These are phyloP conservation scores for Cutaneotrichosporon sp. DNA, from an alignment of 1,284 basidiomycete species.

Conservation along the genomic window DNA sequence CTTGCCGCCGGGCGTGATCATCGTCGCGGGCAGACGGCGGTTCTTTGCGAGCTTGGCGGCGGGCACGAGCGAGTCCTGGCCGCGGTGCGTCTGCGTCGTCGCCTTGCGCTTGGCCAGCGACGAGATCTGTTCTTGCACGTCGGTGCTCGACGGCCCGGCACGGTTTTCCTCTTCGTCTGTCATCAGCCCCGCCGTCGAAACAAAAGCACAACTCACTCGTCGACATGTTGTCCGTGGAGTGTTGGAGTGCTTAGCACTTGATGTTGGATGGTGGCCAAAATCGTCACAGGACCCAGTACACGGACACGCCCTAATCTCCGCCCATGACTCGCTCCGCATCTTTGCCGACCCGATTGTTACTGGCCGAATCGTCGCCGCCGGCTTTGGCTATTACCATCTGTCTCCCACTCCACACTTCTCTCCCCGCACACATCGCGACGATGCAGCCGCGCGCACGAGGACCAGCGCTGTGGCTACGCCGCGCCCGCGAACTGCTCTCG, in stretches of 20 bases:
- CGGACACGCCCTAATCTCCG: background rate
- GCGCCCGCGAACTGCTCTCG: slow-evolving; percentile 2
- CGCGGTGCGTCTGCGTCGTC: slow-evolving; percentile 15
- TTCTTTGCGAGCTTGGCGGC: slow-evolving; percentile 41
- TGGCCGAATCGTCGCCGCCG: too few relatives aligned
- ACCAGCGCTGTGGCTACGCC: slow-evolving; percentile 2
- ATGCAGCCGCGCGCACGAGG: background rate
- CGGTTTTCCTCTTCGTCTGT: background rate
- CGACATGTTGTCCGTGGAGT: background rate
- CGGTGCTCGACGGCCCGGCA: background rate
- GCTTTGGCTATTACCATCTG: background rate
- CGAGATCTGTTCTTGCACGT: slow-evolving; percentile 13
- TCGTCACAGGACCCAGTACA: background rate
- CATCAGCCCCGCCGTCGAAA: background rate
- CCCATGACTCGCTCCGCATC: background rate
- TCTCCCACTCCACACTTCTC: background rate
- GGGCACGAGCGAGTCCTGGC: slow-evolving; percentile 19
- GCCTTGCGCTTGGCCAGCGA: slow-evolving; percentile 16
- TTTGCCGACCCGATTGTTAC: background rate
- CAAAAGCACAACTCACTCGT: slow-evolving; percentile 6
- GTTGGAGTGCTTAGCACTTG: background rate
- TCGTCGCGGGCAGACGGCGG: slow-evolving; percentile 42
- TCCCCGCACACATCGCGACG: too few relatives aligned
- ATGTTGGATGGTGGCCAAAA: background rate
- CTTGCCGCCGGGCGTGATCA: slow-evolving; percentile 35